phyloP scores from a whole-genome alignment of 768 basidiomycete species.

The Mycena olivaceomarginata region DNA sequence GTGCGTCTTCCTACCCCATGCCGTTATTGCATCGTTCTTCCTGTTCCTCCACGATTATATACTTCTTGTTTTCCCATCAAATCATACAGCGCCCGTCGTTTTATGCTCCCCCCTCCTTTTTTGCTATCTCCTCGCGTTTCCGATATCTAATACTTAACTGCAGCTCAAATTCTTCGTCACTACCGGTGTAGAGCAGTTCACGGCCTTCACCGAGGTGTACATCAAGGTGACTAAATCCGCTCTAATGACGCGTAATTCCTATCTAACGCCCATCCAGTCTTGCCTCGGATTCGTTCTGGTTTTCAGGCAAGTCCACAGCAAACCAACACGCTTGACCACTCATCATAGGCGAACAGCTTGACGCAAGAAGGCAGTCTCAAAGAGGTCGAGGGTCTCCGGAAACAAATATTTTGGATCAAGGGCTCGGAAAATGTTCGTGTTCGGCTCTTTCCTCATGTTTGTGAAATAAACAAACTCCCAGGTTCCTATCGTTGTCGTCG shows the following conservation, averaged over 20 bases:
- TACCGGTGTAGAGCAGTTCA: conserved; percentile 90
- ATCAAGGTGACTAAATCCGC: conserved; percentile 74
- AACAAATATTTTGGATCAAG: conserved; percentile 89
- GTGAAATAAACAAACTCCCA: conserved; percentile 48
- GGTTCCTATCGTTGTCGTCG: conserved; percentile 92
- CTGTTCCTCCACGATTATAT: conserved; percentile 16
- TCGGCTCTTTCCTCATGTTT: conserved; percentile 5
- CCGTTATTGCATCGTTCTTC: conserved; percentile 29
- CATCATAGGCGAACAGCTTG: conserved; percentile 65
- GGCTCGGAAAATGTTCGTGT: conserved; percentile 75
- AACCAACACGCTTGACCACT: too few relatives aligned
- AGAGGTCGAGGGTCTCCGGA: conserved; percentile 87
- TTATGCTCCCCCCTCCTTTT: background rate
- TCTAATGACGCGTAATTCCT: conserved; percentile 1
- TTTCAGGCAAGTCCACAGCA: conserved; percentile 72
- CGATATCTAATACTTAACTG: conserved; percentile 24
- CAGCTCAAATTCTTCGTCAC: conserved; percentile 91
- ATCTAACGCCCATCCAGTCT: conserved; percentile 60
- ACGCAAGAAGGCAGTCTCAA: conserved; percentile 88
- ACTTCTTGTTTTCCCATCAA: conserved; percentile 34
- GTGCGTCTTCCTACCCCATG: conserved; percentile 62
- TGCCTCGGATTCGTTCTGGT: conserved; percentile 87
- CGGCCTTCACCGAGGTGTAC: conserved; percentile 86
- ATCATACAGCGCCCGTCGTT: conserved; percentile 36
- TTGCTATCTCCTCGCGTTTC: conserved; percentile 13